Evolutionary conservation across 106 monocot species (phyloP).

Genomic region (Cymbidium sinense): DNA sequence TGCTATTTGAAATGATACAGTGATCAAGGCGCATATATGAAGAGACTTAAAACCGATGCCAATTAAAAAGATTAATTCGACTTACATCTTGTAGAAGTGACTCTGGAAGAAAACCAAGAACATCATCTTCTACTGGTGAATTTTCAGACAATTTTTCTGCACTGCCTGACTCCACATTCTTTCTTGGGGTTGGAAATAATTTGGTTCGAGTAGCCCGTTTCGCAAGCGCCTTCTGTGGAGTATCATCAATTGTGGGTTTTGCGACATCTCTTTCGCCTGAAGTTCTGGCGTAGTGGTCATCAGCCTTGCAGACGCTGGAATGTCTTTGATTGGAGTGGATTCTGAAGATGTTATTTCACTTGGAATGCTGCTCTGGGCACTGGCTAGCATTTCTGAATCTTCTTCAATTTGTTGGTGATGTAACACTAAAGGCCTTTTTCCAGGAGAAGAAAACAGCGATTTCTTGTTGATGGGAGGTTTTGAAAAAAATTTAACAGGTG

Average conservation of each 20-base stretch:
- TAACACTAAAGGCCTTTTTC: not conserved
- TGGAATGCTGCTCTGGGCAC: not conserved
- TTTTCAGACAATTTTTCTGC: slow-evolving; percentile 9
- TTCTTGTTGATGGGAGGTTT: slow-evolving; percentile 13
- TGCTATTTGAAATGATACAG: too few relatives aligned
- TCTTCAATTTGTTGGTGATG: too few relatives aligned
- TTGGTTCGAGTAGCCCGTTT: slow-evolving; percentile 38
- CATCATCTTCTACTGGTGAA: slow-evolving; percentile 21
- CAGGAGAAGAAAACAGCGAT: slow-evolving; percentile 13
- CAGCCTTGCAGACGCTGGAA: slow-evolving; percentile 34
- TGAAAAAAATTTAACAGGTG: slow-evolving; percentile 12
- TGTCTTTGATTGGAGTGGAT: slow-evolving; percentile 45
- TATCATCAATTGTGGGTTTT: slow-evolving; percentile 8
- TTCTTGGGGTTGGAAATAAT: slow-evolving; percentile 53
- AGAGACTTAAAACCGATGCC: not conserved
- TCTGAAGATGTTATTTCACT: slow-evolving; percentile 11
- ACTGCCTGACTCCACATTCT: slow-evolving; percentile 16
- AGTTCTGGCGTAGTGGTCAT: slow-evolving; percentile 71
- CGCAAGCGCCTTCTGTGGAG: slow-evolving; percentile 21
- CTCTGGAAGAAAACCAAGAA: slow-evolving; percentile 65
- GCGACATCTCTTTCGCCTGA: slow-evolving; percentile 37
- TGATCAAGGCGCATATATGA: too few relatives aligned
- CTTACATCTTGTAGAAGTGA: slow-evolving; percentile 69
- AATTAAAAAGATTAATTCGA: not conserved
- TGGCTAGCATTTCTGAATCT: not conserved